These are phyloP conservation scores for Geosmithia putterillii DNA, from an alignment of 2,329 filamentous ascomycete species.

Conservation along the genomic window DNA sequence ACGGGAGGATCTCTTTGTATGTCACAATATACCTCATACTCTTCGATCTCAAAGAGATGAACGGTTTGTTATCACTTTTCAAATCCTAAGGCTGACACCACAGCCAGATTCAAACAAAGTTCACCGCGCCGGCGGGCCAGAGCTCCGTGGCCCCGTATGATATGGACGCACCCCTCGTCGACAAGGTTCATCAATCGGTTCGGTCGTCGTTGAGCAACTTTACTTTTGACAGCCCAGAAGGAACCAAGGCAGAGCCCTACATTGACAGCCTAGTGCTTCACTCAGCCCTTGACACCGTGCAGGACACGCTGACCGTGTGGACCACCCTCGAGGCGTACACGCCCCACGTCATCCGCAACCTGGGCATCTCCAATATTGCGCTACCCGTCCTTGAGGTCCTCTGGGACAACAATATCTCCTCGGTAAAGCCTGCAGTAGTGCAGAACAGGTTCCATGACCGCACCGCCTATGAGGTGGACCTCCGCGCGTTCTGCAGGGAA, in stretches of 20 bases:
- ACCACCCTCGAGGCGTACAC: constrained; percentile 52
- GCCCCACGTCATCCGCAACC: constrained; percentile 46
- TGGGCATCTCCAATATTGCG: constrained; percentile 70
- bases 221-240: constrained; percentile 17
- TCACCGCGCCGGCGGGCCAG: constrained; percentile 53
- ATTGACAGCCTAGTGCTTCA: constrained; percentile 69
- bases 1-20: constrained; percentile 41
- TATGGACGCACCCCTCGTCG: constrained; percentile 38
- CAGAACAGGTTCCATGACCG: constrained; percentile 62
- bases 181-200: constrained; percentile 57
- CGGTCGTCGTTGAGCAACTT: constrained; percentile 55
- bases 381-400: constrained; percentile 42
- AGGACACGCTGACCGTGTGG: constrained; percentile 53
- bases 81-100: not conserved
- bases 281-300: constrained; percentile 32
- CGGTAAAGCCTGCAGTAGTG: constrained; percentile 41
- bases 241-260: constrained; percentile 24
- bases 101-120: constrained; percentile 68
- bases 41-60: not conserved
- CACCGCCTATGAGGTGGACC: constrained; percentile 44
- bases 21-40: not conserved
- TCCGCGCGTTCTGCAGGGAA: constrained; percentile 40
- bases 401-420: constrained; percentile 20
- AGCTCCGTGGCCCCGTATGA: constrained; percentile 51
- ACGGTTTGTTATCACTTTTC: not conserved